Evolutionary conservation across 140 eudicot genomes (phyloP).

Genomic region (Senecio squalidus): DNA sequence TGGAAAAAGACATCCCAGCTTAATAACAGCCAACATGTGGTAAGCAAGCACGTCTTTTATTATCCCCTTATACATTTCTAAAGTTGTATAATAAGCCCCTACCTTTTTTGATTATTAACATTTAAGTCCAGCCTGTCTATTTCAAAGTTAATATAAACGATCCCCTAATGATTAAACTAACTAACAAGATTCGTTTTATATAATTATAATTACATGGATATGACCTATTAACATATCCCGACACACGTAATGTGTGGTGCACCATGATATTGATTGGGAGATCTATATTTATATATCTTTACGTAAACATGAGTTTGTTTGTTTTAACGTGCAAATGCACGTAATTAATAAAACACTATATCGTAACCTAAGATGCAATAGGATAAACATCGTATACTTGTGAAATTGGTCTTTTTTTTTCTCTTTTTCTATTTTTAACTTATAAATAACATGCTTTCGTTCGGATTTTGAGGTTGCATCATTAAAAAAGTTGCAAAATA

Average conservation of each 20-base stretch:
- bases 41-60: slow-evolving; percentile 46
- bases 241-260: slow-evolving; percentile 10
- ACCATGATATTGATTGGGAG: neutral
- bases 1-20: slow-evolving; percentile 89
- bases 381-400: too few species aligned
- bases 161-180: slow-evolving; percentile 26
- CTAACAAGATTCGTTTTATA: slow-evolving; percentile 24
- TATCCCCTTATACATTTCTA: neutral
- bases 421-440: too few species aligned
- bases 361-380: too few species aligned
- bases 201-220: neutral
- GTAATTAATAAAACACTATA: too few species aligned
- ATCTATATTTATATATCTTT: neutral
- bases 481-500: too few species aligned
- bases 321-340: too few species aligned
- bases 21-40: slow-evolving; percentile 68
- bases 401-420: too few species aligned
- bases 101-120: neutral
- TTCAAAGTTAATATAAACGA: too few species aligned
- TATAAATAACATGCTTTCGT: too few species aligned
- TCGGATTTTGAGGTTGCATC: too few species aligned
- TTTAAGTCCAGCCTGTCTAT: slow-evolving; percentile 30
- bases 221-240: slow-evolving; percentile 7
- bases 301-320: too few species aligned
- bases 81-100: slow-evolving; percentile 1